Evolutionary conservation across 176 grass and related monocot genomes (phyloP), one percentile per base, ranked within the genome.

Genomic region (Cymbopogon citratus): DNA sequence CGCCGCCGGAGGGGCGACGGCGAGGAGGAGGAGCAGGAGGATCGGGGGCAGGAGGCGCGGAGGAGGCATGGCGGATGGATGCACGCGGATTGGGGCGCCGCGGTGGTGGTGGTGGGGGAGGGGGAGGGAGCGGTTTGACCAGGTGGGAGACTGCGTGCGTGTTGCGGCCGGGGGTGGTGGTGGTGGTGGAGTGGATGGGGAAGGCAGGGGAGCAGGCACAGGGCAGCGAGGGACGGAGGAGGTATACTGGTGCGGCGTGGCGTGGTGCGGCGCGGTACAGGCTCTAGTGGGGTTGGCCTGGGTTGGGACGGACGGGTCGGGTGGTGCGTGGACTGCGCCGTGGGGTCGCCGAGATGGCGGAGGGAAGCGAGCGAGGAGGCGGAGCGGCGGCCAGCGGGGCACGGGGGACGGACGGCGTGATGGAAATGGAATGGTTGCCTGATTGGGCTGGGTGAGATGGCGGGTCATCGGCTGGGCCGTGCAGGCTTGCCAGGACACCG

Each of bases 61-160:
- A 56, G 72, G 85, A 72, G 81, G 73, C 80, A 87, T 84, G 85
- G 85, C 66, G 80, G 85, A 38, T 26, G 28, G 72, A 44, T 65
- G 80, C 27, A 12, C 18, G 10, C 12, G 33, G 82, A 49, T 18
- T 12, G 81, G 44, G 12, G 35, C 51, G 26, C 14, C n/a, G n/a
- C n/a, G n/a, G n/a, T n/a, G 82, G 35, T 0, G 71, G 62, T 1
- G 51, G 80, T 9, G 71, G 43, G 2, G 56, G 16, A 7, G 10
- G 13, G 18, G 31, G 31, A 33, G 31, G 31, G 66, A 26, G 69
- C 44, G 70, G 84, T 86, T 86, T 80, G 84, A 86, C 84, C 84
- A 67, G 85, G 44, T 66, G 78, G 78, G 83, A 57, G 73, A 69
- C 35, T 36, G 35, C 35, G 35, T 41, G 76, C 28, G 12, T 40